Evolutionary conservation across 2,329 filamentous ascomycete genomes (phyloP).

Genomic region (Diaporthe vaccinii): DNA sequence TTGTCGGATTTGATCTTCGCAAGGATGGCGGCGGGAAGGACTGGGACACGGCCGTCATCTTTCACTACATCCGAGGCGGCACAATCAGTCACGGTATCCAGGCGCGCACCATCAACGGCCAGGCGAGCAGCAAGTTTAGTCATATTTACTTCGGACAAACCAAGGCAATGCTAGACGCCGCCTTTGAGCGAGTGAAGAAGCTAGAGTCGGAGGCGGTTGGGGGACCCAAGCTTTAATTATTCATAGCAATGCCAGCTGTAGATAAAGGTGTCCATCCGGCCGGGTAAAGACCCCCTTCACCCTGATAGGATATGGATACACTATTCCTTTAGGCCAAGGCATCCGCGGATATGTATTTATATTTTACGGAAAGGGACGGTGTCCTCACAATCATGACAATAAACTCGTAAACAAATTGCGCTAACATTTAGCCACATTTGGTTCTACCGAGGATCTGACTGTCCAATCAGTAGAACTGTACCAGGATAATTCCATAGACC

Average conservation of each 20-base stretch:
- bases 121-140: background rate
- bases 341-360: no score
- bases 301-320: no score
- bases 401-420: no score
- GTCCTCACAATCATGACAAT: no score
- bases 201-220: background rate
- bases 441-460: no score
- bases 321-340: no score
- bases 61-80: background rate
- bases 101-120: background rate
- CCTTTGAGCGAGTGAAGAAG: background rate
- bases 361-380: no score
- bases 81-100: background rate
- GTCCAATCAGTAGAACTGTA: no score
- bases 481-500: no score
- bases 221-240: background rate
- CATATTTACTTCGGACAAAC: background rate
- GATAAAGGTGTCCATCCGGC: background rate
- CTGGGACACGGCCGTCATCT: background rate
- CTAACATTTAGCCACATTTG: no score
- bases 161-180: background rate
- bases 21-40: background rate
- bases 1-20: background rate
- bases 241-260: background rate
- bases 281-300: no score